These are phyloP conservation scores for Gastrolobium villosum DNA, from an alignment of 306 rosid genomes.

Conservation along the genomic window DNA sequence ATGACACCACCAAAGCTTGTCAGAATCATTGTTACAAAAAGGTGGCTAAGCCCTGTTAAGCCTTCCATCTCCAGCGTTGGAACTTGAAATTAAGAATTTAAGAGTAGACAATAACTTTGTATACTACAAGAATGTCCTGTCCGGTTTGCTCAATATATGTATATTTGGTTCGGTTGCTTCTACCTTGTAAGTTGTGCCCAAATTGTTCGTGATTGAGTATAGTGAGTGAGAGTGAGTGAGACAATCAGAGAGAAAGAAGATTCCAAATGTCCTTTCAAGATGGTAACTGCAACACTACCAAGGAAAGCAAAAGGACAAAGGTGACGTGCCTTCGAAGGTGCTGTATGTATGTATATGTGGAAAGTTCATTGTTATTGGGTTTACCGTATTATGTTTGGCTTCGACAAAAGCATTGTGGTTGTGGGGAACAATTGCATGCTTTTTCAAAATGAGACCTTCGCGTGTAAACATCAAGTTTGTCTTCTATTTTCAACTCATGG, in stretches of 20 bases:
- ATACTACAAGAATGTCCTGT: neutral
- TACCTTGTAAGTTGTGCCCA: neutral
- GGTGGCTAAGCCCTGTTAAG: constrained; percentile 56
- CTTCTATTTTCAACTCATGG: neutral
- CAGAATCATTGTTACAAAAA: constrained; percentile 71
- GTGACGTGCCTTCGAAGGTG: constrained; percentile 50
- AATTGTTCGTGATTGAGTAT: neutral
- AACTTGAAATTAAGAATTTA: no score
- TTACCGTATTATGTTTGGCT: constrained; percentile 38
- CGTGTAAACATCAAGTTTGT: neutral
- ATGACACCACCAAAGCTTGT: constrained; percentile 42
- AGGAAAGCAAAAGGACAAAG: constrained; percentile 34
- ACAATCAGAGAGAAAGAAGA: constrained; percentile 1
- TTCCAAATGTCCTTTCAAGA: constrained; percentile 27
- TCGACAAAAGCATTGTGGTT: neutral
- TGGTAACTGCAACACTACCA: neutral
- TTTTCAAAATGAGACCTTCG: constrained; percentile 1
- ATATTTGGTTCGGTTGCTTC: constrained; percentile 6
- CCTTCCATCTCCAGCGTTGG: constrained; percentile 44
- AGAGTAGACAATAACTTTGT: neutral
- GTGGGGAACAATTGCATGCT: constrained; percentile 1
- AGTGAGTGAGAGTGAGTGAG: neutral
- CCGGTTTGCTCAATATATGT: neutral
- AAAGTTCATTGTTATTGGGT: neutral
- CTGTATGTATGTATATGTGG: neutral